Conservation (phyloP, 306 rosid genomes). For the Sindora glabra region DNA sequence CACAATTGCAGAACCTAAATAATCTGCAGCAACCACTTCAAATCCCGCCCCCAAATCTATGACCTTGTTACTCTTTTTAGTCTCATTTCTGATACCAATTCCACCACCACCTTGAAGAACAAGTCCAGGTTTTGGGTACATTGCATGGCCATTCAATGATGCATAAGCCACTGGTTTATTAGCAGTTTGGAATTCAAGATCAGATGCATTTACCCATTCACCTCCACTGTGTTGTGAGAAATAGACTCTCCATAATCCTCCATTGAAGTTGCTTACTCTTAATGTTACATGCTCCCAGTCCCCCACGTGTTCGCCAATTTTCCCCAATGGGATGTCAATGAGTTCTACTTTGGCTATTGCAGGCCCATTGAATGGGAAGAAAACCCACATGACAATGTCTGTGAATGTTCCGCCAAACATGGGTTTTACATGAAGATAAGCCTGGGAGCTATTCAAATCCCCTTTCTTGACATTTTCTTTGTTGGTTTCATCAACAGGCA, state of each 20-base stretch:
- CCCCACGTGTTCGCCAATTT: constrained; percentile 63
- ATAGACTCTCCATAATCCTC: constrained; percentile 40
- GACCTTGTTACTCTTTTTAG: constrained; percentile 37
- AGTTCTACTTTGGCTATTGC: constrained; percentile 43
- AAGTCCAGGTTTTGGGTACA: constrained; percentile 46
- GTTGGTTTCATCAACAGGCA: constrained; percentile 33
- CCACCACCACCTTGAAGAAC: constrained; percentile 50
- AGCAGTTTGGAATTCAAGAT: constrained; percentile 40
- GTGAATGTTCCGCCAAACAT: constrained; percentile 67
- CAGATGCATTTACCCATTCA: constrained; percentile 50
- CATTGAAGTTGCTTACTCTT: constrained; percentile 65
- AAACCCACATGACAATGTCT: constrained; percentile 63
- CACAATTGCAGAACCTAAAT: constrained; percentile 11
- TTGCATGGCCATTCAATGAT: constrained; percentile 62
- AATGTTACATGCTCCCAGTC: constrained; percentile 85
- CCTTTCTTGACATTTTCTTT: constrained; percentile 46
- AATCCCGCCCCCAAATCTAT: constrained; percentile 34
- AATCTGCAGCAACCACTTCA: constrained; percentile 35
- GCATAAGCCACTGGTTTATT: constrained; percentile 45
- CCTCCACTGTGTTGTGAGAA: constrained; percentile 73
- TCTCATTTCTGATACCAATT: constrained; percentile 59
- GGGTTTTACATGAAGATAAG: constrained; percentile 54
- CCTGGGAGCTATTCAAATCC: constrained; percentile 32
- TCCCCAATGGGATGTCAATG: constrained; percentile 36
- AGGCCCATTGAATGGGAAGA: constrained; percentile 76